Evolutionary conservation across 2,329 filamentous ascomycete genomes (phyloP), one percentile per base, ranked within the genome.

Genomic region (Hypomyces perniciosus): DNA sequence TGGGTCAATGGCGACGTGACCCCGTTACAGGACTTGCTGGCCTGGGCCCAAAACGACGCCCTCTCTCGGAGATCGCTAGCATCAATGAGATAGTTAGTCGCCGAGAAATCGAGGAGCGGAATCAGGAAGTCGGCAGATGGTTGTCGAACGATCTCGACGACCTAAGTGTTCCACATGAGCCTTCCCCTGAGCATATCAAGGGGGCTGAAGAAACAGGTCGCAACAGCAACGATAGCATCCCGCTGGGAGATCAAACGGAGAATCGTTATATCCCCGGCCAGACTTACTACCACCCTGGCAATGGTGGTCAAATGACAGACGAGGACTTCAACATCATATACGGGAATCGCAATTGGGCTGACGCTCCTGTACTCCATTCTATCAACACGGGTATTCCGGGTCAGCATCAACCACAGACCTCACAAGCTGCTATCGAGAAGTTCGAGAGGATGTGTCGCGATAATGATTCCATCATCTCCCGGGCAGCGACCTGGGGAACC

Each of bases 401-500:
- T 8, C 62, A 62, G 20, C 60, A 69, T 42, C 78, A 81, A 54
- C 79, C 78, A 1, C 65, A 72, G 47, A 72, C 74, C 1, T 76
- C 79, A 1, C 71, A 78, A 40, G 77, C 69, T 12, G 79, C 79
- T 8, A 83, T 83, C 20, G 70, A 72, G 40, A 70, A 60, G 37
- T 82, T 78, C 48, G 69, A 80, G 56, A 69, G 68, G 8, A 72
- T 78, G 69, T 76, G 69, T 48, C 72, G 71, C 20, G 79, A 83
- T 55, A 81, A 73, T 44, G 76, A 75, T 29, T 85, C 82, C 0
- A 71, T 84, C 8, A 65, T 83, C 8, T 85, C 82, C 2, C 72
- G 79, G 54, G 77, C 82, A 10, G 85, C 85, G 13, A 89, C 85
- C 0, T 83, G 85, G 75, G 85, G 85, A 12, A 89, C 85, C 2